Percentiles rank a stretch among this genome's conserved stretches.
Conservation (phyloP, 2,329 filamentous ascomycete species). For the Paecilomyces formosus region DNA sequence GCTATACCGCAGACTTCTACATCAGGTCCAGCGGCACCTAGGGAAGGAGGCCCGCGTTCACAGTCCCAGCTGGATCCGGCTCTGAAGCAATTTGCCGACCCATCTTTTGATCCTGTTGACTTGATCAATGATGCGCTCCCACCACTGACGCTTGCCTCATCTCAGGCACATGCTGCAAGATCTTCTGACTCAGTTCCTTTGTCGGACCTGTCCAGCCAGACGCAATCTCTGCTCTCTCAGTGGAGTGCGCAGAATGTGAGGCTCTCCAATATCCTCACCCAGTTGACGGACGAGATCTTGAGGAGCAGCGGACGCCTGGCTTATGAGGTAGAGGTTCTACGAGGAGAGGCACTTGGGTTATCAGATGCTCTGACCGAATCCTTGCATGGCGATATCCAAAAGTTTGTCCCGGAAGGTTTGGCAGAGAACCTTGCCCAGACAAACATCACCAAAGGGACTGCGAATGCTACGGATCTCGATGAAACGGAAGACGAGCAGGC, state of each 20-base stretch:
- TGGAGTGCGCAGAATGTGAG: slow-evolving; percentile 83
- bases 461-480: background rate
- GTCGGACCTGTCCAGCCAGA: slow-evolving; percentile 69
- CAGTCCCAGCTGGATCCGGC: slow-evolving; percentile 63
- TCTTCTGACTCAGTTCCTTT: slow-evolving; percentile 51
- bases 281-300: slow-evolving; percentile 90
- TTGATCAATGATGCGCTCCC: slow-evolving; percentile 79
- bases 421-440: slow-evolving; percentile 5
- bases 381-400: slow-evolving; percentile 62
- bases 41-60: slow-evolving; percentile 32
- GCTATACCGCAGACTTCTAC: background rate
- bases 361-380: slow-evolving; percentile 69
- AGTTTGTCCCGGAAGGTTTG: slow-evolving; percentile 57
- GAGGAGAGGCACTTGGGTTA: slow-evolving; percentile 79
- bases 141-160: slow-evolving; percentile 49
- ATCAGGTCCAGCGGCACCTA: slow-evolving; percentile 11
- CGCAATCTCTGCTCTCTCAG: slow-evolving; percentile 77
- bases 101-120: slow-evolving; percentile 72
- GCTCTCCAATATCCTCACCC: slow-evolving; percentile 71
- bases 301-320: slow-evolving; percentile 79
- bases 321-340: slow-evolving; percentile 87
- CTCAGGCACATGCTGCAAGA: slow-evolving; percentile 29
- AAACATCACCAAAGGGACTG: slow-evolving; percentile 3
- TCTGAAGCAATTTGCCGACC: slow-evolving; percentile 66
- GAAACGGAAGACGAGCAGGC: slow-evolving; percentile 1